Conservation (phyloP, 2,329 filamentous ascomycete species). For the Colletotrichum falcatum region DNA sequence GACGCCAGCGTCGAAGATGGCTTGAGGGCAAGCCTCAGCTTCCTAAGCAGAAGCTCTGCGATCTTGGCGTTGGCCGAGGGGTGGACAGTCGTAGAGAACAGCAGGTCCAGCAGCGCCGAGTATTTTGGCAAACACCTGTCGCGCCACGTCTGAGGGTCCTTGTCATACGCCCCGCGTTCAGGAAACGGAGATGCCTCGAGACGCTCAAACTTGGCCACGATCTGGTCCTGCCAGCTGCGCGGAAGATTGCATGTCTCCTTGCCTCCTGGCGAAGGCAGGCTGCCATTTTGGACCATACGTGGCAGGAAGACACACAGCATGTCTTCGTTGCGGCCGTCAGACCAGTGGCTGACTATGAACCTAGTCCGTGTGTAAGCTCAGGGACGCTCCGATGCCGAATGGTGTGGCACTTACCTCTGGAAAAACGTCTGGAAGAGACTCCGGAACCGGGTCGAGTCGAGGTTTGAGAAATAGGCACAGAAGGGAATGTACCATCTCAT, state of each 20-base stretch:
- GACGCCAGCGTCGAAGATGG: slow-evolving; percentile 69
- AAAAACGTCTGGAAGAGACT: slow-evolving; percentile 84
- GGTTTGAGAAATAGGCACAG: slow-evolving; percentile 82
- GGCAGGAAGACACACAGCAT: slow-evolving; percentile 77
- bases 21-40: slow-evolving; percentile 73
- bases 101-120: slow-evolving; percentile 73
- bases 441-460: slow-evolving; percentile 80
- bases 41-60: slow-evolving; percentile 72
- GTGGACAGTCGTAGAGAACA: slow-evolving; percentile 72
- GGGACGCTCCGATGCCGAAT: background rate
- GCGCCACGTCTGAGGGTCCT: slow-evolving; percentile 71
- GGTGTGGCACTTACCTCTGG: slow-evolving; percentile 71
- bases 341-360: slow-evolving; percentile 82
- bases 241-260: slow-evolving; percentile 69
- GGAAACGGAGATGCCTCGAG: slow-evolving; percentile 74
- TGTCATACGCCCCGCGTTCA: slow-evolving; percentile 71
- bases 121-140: slow-evolving; percentile 75
- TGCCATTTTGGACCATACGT: slow-evolving; percentile 68
- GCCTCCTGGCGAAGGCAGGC: slow-evolving; percentile 64
- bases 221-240: slow-evolving; percentile 79
- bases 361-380: slow-evolving; percentile 56
- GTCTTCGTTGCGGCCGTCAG: slow-evolving; percentile 72
- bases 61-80: slow-evolving; percentile 76
- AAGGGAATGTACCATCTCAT: slow-evolving; percentile 84
- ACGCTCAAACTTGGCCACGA: slow-evolving; percentile 76